A percentile compares a stretch with the other conserved stretches of the same genome.
phyloP scores from a whole-genome alignment of 1,284 basidiomycete species.

The Earliella scabrosa region DNA sequence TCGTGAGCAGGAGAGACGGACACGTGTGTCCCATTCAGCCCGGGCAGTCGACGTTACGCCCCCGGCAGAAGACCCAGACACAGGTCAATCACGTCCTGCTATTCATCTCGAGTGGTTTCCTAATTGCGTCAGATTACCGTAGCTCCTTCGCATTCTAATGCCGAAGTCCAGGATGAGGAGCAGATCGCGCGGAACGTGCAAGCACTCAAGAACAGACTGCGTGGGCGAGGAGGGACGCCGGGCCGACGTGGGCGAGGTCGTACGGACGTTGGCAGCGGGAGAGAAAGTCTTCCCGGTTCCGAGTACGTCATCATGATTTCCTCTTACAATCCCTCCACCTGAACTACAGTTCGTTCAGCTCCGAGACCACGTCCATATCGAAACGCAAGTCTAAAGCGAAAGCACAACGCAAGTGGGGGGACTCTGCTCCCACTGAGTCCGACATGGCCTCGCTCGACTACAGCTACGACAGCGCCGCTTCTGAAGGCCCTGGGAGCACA shows the following conservation, averaged over 20 bases:
- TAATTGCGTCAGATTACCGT: constrained; percentile 1
- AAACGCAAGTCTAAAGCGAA: constrained; percentile 74
- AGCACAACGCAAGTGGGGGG: constrained; percentile 90
- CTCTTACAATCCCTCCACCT: constrained; percentile 1
- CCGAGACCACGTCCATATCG: constrained; percentile 50
- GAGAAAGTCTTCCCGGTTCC: constrained; percentile 65
- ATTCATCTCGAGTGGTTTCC: background rate
- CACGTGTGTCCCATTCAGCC: constrained; percentile 53
- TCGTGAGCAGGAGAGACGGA: constrained; percentile 63
- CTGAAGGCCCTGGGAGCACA: constrained; percentile 38
- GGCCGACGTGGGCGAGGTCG: constrained; percentile 56
- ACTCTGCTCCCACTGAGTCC: constrained; percentile 74
- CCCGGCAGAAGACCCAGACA: constrained; percentile 64
- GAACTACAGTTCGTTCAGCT: constrained; percentile 42
- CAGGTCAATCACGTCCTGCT: constrained; percentile 41
- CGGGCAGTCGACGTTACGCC: constrained; percentile 49
- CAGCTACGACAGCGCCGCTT: constrained; percentile 54
- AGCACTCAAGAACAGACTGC: constrained; percentile 84
- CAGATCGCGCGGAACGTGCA: constrained; percentile 93
- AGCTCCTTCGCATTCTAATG: constrained; percentile 66
- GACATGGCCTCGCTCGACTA: constrained; percentile 94
- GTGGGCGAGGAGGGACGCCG: constrained; percentile 66
- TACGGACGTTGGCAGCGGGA: constrained; percentile 56
- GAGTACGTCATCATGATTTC: constrained; percentile 51
- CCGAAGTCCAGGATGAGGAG: constrained; percentile 75